phyloP scores from a whole-genome alignment of 306 rosid species.

The Vicia sativa region DNA sequence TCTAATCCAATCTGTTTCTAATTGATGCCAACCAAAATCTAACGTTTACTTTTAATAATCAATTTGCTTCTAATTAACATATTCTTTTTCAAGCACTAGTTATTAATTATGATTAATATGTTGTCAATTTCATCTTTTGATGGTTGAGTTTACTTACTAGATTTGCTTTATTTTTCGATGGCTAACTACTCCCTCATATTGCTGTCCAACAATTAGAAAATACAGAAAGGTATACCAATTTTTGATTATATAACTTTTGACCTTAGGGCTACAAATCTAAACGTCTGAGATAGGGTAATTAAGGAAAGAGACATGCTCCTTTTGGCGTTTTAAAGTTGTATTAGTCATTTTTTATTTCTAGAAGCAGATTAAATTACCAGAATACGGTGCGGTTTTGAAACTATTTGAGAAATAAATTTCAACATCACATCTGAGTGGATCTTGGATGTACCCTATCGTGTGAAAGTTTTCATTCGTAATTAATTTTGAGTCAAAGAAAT shows the following conservation, averaged over 20 bases:
- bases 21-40: slow-evolving; percentile 39
- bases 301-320: slow-evolving; percentile 21
- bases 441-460: background rate
- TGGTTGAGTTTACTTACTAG: slow-evolving; percentile 30
- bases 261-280: slow-evolving; percentile 30
- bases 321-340: slow-evolving; percentile 4
- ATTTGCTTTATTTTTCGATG: slow-evolving; percentile 29
- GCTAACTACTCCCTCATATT: slow-evolving; percentile 41
- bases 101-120: background rate
- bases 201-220: slow-evolving; percentile 38
- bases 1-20: slow-evolving; percentile 22
- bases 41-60: slow-evolving; percentile 29
- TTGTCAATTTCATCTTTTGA: slow-evolving; percentile 32
- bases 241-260: slow-evolving; percentile 44
- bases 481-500: too few species aligned
- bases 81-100: slow-evolving; percentile 33
- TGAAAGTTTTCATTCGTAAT: too few species aligned
- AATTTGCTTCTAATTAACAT: slow-evolving; percentile 5
- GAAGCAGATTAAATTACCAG: background rate
- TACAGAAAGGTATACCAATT: slow-evolving; percentile 28
- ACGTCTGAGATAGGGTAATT: background rate
- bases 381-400: background rate
- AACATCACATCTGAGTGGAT: background rate
- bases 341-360: background rate
- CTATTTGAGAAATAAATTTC: background rate